Evolutionary conservation across 2,329 filamentous ascomycete genomes (phyloP).

Genomic region (Phyllosticta capitalensis): DNA sequence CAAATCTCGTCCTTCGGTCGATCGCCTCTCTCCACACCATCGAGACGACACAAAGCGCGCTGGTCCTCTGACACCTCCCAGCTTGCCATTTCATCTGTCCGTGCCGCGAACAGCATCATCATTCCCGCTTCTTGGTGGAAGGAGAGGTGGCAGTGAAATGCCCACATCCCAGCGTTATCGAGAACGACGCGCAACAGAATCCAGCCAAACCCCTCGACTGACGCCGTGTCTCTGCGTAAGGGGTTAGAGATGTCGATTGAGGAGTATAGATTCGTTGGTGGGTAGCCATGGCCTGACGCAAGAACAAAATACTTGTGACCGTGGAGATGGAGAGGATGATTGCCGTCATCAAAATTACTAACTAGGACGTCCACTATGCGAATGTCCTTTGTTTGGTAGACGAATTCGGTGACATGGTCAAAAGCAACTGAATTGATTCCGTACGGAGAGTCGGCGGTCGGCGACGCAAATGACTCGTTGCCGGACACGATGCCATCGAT

Average conservation of each 20-base stretch:
- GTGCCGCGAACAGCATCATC: constrained; percentile 49
- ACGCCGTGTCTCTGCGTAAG: constrained; percentile 59
- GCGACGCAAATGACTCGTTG: constrained; percentile 18
- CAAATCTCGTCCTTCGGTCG: constrained; percentile 42
- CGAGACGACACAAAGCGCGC: constrained; percentile 36
- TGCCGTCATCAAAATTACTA: constrained; percentile 27
- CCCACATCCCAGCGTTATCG: constrained; percentile 53
- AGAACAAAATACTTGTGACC: constrained; percentile 59
- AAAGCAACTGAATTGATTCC: constrained; percentile 22
- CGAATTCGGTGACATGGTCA: constrained; percentile 20
- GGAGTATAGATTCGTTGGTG: constrained; percentile 19
- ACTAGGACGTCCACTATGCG: constrained; percentile 28
- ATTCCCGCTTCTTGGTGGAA: constrained; percentile 36
- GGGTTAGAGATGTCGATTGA: constrained; percentile 25
- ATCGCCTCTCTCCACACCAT: constrained; percentile 40
- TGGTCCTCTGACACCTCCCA: constrained; percentile 39
- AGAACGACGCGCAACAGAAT: constrained; percentile 51
- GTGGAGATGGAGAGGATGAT: constrained; percentile 44
- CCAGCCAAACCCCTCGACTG: constrained; percentile 56
- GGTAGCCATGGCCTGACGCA: constrained; percentile 21
- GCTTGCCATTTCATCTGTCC: constrained; percentile 36
- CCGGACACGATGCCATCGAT: constrained; percentile 34
- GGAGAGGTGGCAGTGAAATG: constrained; percentile 70
- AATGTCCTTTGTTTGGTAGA: constrained; percentile 27
- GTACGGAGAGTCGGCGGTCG: background rate